These are phyloP conservation scores for Aegle marmelos DNA, from an alignment of 345 rosid genomes.

Conservation along the genomic window DNA sequence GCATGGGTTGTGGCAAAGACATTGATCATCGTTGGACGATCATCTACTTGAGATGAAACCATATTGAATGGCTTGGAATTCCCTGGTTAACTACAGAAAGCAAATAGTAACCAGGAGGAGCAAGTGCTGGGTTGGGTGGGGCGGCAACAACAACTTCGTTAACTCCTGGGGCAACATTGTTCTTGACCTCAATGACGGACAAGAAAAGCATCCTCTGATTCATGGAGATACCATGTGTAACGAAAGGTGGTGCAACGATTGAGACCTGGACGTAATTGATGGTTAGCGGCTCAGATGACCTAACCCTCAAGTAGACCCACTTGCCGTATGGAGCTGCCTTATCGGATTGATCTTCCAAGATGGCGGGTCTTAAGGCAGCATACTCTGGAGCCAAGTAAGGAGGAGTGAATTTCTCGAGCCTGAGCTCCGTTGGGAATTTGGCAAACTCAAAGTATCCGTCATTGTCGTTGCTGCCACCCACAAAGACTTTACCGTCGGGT, in stretches of 20 bases:
- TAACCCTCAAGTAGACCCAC: slow-evolving; percentile 21
- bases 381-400: slow-evolving; percentile 54
- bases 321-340: slow-evolving; percentile 28
- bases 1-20: too few relatives aligned
- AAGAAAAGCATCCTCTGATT: slow-evolving; percentile 55
- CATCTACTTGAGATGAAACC: slow-evolving; percentile 51
- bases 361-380: slow-evolving; percentile 26
- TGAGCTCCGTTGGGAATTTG: slow-evolving; percentile 65
- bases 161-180: background rate
- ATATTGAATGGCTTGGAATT: slow-evolving; percentile 45
- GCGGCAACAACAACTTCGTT: slow-evolving; percentile 25
- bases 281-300: background rate
- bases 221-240: slow-evolving; percentile 71
- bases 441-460: slow-evolving; percentile 50
- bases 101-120: slow-evolving; percentile 68
- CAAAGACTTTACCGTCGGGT: slow-evolving; percentile 56
- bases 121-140: slow-evolving; percentile 40
- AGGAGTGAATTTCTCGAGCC: slow-evolving; percentile 73
- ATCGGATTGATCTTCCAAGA: background rate
- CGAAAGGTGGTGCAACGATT: slow-evolving; percentile 60
- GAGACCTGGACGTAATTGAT: slow-evolving; percentile 26
- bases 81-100: slow-evolving; percentile 44
- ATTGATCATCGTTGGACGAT: too few relatives aligned
- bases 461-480: slow-evolving; percentile 76
- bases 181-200: slow-evolving; percentile 22